Percentiles rank a stretch among this genome's conserved stretches.
phyloP scores from a whole-genome alignment of 768 basidiomycete genomes.

The Sarcodon sp. region DNA sequence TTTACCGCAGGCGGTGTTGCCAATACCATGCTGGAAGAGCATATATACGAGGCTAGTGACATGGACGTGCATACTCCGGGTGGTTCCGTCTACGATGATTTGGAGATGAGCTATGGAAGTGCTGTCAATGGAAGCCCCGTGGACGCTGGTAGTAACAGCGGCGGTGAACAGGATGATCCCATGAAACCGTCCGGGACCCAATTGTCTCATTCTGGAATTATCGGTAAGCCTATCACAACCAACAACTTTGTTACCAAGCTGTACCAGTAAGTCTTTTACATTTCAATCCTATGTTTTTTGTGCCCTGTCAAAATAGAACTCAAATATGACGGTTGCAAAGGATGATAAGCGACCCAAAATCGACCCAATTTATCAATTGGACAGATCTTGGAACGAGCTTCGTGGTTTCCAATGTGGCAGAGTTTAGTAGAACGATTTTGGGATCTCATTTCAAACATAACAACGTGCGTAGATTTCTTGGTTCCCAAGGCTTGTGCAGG shows the following conservation, averaged over 20 bases:
- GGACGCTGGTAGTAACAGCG: conserved; percentile 21
- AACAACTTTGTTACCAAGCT: conserved; percentile 87
- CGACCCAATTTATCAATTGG: conserved; percentile 72
- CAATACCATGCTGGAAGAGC: conserved; percentile 18
- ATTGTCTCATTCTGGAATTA: conserved; percentile 15
- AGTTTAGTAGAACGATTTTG: conserved; percentile 75
- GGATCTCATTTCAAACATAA: conserved; percentile 88
- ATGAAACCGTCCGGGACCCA: conserved; percentile 16
- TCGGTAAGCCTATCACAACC: conserved; percentile 51
- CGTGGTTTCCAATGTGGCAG: conserved; percentile 76
- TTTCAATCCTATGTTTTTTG: conserved; percentile 1
- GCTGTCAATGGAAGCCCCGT: conserved; percentile 38
- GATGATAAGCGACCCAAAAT: conserved; percentile 80
- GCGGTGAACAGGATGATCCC: conserved; percentile 22
- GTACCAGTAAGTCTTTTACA: conserved; percentile 48
- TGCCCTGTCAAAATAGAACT: neutral
- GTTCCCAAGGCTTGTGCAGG: neutral
- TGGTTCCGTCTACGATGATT: conserved; percentile 39
- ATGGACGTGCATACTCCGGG: conserved; percentile 18
- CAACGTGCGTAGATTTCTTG: conserved; percentile 38
- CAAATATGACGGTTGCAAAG: conserved; percentile 21
- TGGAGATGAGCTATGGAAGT: conserved; percentile 34
- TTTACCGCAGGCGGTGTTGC: conserved; percentile 34
- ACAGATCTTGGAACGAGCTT: conserved; percentile 74
- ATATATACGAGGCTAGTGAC: conserved; percentile 16